These are phyloP conservation scores for Phialemonium atrogriseum DNA, from an alignment of 2,329 filamentous ascomycete species.

Conservation along the genomic window DNA sequence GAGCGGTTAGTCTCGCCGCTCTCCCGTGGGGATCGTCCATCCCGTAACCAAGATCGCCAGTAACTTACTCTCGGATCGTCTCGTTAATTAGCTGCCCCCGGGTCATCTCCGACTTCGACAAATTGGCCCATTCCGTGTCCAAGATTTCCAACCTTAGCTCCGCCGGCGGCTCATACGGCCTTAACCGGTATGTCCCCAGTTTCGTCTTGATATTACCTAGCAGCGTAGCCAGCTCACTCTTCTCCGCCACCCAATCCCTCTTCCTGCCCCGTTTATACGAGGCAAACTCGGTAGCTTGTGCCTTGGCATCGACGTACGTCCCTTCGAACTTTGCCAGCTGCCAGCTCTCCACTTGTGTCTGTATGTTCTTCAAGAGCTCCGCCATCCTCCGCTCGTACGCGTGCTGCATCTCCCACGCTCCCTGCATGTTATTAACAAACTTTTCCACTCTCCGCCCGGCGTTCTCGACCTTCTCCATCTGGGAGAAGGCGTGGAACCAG, in stretches of 20 bases:
- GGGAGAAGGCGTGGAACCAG: constrained; percentile 99
- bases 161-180: constrained; percentile 81
- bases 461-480: constrained; percentile 98
- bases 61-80: constrained; percentile 79
- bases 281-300: constrained; percentile 72
- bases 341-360: constrained; percentile 68
- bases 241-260: constrained; percentile 93
- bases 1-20: constrained; percentile 13
- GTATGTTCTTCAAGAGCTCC: constrained; percentile 67
- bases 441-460: constrained; percentile 94
- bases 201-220: constrained; percentile 99
- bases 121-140: constrained; percentile 70
- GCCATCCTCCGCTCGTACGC: constrained; percentile 89
- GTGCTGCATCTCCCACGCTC: constrained; percentile 99
- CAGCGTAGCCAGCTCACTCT: constrained; percentile 86
- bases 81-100: constrained; percentile 94
- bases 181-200: constrained; percentile 84
- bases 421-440: constrained; percentile 98
- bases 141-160: constrained; percentile 76
- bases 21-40: no score
- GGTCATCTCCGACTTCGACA: constrained; percentile 79
- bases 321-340: constrained; percentile 75
- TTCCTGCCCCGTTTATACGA: constrained; percentile 89
- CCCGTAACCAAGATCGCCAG: no score
- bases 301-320: constrained; percentile 87